Evolutionary conservation across 345 rosid genomes (phyloP).

Genomic region (Citrus trifoliata): DNA sequence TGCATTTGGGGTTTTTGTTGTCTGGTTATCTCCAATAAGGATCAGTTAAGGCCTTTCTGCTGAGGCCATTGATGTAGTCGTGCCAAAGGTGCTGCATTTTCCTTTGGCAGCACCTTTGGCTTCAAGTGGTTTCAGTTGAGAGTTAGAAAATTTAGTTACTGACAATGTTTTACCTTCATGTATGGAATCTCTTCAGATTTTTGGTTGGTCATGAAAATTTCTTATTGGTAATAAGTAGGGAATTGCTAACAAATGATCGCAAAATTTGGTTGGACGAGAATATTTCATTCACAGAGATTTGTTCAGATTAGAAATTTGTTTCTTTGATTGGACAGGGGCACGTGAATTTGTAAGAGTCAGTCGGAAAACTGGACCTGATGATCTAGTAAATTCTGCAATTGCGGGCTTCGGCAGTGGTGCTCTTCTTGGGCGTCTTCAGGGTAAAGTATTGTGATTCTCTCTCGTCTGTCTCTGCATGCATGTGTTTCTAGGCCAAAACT

Average conservation of each 20-base stretch:
- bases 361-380: constrained; percentile 65
- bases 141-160: background rate
- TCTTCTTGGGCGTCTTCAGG: constrained; percentile 83
- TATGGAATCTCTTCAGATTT: background rate
- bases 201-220: background rate
- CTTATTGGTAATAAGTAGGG: background rate
- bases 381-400: constrained; percentile 65
- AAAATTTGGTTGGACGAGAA: background rate
- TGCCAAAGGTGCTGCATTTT: background rate
- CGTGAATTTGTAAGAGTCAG: constrained; percentile 72
- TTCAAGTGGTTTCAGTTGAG: background rate
- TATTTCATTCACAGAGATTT: background rate
- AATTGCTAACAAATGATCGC: background rate
- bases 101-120: background rate
- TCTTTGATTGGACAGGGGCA: constrained; percentile 50
- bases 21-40: background rate
- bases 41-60: background rate
- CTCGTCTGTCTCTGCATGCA: background rate
- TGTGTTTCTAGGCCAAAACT: background rate
- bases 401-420: constrained; percentile 85
- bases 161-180: background rate
- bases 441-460: constrained; percentile 25
- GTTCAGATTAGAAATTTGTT: constrained; percentile 10
- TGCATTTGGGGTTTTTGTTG: background rate
- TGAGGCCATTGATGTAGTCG: background rate